phyloP scores from a whole-genome alignment of 2,329 filamentous ascomycete species.

The Tolypocladium album region DNA sequence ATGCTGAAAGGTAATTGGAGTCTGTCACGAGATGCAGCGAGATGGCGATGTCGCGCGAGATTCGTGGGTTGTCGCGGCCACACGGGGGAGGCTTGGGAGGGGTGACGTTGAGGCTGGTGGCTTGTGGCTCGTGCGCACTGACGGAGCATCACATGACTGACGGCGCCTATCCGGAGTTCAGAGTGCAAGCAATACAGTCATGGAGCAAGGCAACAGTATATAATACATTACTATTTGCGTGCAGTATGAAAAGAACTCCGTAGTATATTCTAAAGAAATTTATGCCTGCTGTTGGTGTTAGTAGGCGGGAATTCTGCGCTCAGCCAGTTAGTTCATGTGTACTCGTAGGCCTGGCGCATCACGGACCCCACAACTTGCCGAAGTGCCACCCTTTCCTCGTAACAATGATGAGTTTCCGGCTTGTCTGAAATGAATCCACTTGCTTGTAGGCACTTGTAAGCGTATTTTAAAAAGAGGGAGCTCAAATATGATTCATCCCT shows the following conservation, averaged over 20 bases:
- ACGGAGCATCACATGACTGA: neutral
- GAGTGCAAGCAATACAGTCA: too few relatives aligned
- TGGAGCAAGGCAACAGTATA: neutral
- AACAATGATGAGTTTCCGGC: too few relatives aligned
- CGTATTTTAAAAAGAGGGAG: too few relatives aligned
- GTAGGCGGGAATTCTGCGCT: too few relatives aligned
- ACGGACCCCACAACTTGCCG: too few relatives aligned
- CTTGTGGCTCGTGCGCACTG: neutral
- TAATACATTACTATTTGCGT: neutral
- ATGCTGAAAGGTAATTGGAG: neutral
- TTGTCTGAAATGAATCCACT: too few relatives aligned
- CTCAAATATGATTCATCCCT: too few relatives aligned
- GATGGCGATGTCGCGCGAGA: neutral
- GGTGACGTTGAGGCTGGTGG: neutral
- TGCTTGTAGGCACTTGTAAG: too few relatives aligned
- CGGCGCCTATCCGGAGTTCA: neutral
- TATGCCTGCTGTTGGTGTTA: too few relatives aligned
- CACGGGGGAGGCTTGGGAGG: neutral
- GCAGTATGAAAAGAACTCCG: neutral
- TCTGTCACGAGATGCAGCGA: neutral
- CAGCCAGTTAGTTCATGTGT: too few relatives aligned
- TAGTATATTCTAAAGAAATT: neutral
- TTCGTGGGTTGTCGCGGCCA: neutral
- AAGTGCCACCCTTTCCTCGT: too few relatives aligned
- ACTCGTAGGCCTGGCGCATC: too few relatives aligned